Base-by-base conservation (phyloP, 805 yeast genomes). In the Ogataea methylovora region DNA sequence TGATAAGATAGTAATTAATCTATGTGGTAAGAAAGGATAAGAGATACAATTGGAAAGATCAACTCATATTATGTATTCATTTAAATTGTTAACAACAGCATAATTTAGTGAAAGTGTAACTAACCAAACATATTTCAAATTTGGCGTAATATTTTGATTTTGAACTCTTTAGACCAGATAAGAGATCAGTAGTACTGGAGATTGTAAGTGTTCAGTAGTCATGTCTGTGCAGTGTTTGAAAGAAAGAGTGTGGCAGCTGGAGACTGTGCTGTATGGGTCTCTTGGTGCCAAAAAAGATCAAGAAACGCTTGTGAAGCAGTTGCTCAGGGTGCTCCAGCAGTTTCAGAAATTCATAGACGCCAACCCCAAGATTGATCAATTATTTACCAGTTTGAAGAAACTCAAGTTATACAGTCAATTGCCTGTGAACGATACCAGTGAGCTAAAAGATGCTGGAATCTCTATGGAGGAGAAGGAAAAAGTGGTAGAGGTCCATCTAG, bases 171-270 rank as follows among this genome's bases (percentile, higher is more conserved):
- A n/a, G n/a, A n/a, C n/a, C n/a, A n/a, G n/a, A n/a, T n/a, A n/a
- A n/a, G n/a, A n/a, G n/a, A n/a, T n/a, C n/a, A n/a, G n/a, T n/a
- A n/a, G n/a, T n/a, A n/a, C n/a, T n/a, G n/a, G n/a, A n/a, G n/a
- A n/a, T n/a, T n/a, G n/a, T n/a, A n/a, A n/a, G n/a, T n/a, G n/a
- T n/a, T n/a, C n/a, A n/a, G n/a, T n/a, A n/a, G n/a, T n/a, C n/a
- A n/a, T n/a, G n/a, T n/a, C n/a, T n/a, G n/a, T n/a, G n/a, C n/a
- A n/a, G n/a, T n/a, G n/a, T n/a, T n/a, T n/a, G n/a, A n/a, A n/a
- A n/a, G n/a, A n/a, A n/a, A 38, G 50, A 2, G 25, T 46, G n/a
- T 16, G 36, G 13, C 34, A 27, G 11, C 22, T 46, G 31, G 50
- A 46, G 33, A 30, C 40, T 8, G 28, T 25, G 3, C 29, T 40